A percentile compares a stretch with the other conserved stretches of the same genome.
phyloP scores from a whole-genome alignment of 371 early-diverging fungal genomes.

The Mucor piriformis region DNA sequence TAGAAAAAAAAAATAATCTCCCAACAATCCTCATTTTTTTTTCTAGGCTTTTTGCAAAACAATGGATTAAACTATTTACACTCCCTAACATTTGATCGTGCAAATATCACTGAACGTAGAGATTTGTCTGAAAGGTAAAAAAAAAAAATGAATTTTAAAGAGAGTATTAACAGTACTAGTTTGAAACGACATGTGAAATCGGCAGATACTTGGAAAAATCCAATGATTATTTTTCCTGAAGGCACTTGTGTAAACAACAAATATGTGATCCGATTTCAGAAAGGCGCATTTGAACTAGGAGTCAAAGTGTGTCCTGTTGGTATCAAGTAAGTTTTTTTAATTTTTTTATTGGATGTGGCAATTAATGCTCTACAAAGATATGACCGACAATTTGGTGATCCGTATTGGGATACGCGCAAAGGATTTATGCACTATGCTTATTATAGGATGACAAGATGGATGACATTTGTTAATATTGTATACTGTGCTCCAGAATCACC shows the following conservation, averaged over 20 bases:
- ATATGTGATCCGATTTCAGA: conserved; percentile 84
- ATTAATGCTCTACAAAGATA: conserved; percentile 22
- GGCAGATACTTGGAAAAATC: conserved; percentile 41
- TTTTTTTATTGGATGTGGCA: not conserved
- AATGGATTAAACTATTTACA: conserved; percentile 69
- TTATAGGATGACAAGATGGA: conserved; percentile 52
- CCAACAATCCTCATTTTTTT: not conserved
- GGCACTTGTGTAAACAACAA: conserved; percentile 90
- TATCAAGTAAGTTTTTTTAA: conserved; percentile 32
- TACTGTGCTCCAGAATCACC: conserved; percentile 32
- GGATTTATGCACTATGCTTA: conserved; percentile 50
- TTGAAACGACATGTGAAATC: conserved; percentile 41
- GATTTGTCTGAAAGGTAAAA: conserved; percentile 45
- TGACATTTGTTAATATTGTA: conserved; percentile 36
- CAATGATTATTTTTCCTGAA: conserved; percentile 87
- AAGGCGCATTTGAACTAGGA: conserved; percentile 86
- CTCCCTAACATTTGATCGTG: conserved; percentile 76
- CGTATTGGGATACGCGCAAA: conserved; percentile 54
- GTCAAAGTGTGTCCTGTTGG: conserved; percentile 54
- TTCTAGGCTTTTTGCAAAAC: conserved; percentile 71
- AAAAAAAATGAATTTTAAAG: conserved; percentile 45
- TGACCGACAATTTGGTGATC: conserved; percentile 36
- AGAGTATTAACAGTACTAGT: conserved; percentile 8
- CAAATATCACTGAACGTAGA: conserved; percentile 66
- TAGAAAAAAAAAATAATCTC: not conserved